Conservation (phyloP, 2,329 filamentous ascomycete species). For the Fusarium sp. region DNA sequence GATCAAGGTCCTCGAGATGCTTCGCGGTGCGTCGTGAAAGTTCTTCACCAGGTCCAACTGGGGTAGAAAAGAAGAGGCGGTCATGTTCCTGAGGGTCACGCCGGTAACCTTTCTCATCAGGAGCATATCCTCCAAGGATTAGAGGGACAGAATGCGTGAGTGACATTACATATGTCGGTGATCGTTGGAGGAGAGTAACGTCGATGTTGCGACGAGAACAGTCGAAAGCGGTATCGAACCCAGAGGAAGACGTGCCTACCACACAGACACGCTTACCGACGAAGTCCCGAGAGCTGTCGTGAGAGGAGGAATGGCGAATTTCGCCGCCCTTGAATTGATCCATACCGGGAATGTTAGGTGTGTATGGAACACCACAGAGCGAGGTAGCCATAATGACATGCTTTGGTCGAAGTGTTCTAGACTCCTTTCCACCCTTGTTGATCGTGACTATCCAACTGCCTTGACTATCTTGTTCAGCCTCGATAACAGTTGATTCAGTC, state of each 20-base stretch:
- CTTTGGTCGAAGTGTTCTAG: background rate
- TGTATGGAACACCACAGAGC: background rate
- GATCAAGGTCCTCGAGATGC: conserved; percentile 32
- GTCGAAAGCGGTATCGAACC: background rate
- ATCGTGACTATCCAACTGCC: background rate
- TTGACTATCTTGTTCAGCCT: background rate
- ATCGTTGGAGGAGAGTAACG: background rate
- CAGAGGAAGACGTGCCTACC: background rate
- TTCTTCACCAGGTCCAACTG: conserved; percentile 63
- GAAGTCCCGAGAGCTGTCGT: background rate
- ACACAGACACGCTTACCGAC: background rate
- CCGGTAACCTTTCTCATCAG: background rate
- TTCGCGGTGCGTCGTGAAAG: conserved; percentile 24
- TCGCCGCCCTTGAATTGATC: background rate
- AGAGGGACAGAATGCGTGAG: background rate
- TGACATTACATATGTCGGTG: background rate
- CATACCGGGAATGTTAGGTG: background rate
- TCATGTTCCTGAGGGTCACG: background rate
- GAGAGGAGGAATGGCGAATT: background rate
- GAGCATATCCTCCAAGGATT: background rate
- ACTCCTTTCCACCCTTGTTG: background rate
- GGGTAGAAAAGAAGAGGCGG: conserved; percentile 30
- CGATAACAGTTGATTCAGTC: background rate
- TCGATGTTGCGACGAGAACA: background rate
- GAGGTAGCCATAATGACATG: background rate